These are phyloP conservation scores for Pyricularia sp. DNA, from an alignment of 2,329 filamentous ascomycete genomes.

Conservation along the genomic window DNA sequence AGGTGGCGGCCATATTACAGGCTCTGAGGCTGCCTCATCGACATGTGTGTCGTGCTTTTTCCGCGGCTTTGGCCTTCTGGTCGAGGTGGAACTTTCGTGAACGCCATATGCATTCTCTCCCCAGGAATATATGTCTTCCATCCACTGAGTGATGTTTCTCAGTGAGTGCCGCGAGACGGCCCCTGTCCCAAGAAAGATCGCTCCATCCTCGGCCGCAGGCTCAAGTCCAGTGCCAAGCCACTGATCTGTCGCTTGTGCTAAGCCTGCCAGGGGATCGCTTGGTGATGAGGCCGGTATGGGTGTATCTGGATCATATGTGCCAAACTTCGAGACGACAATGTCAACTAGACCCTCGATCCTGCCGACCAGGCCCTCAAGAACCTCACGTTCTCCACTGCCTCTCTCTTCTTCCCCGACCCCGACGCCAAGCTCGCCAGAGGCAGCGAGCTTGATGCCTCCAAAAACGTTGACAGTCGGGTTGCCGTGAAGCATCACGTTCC, in stretches of 20 bases:
- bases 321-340: constrained; percentile 77
- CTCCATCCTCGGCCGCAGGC: constrained; percentile 62
- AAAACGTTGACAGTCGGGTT: constrained; percentile 74
- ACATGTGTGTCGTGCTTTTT: constrained; percentile 12
- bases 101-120: constrained; percentile 79
- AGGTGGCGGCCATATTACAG: constrained; percentile 8
- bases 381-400: constrained; percentile 85
- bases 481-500: constrained; percentile 83
- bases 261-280: constrained; percentile 7
- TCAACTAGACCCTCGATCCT: constrained; percentile 78
- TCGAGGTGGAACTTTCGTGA: constrained; percentile 60
- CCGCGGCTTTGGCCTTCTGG: constrained; percentile 35
- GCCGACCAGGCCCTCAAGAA: constrained; percentile 74
- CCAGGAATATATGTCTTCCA: constrained; percentile 75
- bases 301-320: constrained; percentile 21
- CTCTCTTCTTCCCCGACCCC: constrained; percentile 93
- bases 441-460: constrained; percentile 74
- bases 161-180: constrained; percentile 59
- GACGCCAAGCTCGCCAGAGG: constrained; percentile 80
- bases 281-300: not conserved
- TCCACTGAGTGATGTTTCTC: constrained; percentile 66
- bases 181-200: constrained; percentile 74
- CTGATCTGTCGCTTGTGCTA: constrained; percentile 12
- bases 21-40: constrained; percentile 2
- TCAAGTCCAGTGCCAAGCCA: constrained; percentile 67